phyloP scores from a whole-genome alignment of 108 stramenopile species.

The Nitzschia sp. region DNA sequence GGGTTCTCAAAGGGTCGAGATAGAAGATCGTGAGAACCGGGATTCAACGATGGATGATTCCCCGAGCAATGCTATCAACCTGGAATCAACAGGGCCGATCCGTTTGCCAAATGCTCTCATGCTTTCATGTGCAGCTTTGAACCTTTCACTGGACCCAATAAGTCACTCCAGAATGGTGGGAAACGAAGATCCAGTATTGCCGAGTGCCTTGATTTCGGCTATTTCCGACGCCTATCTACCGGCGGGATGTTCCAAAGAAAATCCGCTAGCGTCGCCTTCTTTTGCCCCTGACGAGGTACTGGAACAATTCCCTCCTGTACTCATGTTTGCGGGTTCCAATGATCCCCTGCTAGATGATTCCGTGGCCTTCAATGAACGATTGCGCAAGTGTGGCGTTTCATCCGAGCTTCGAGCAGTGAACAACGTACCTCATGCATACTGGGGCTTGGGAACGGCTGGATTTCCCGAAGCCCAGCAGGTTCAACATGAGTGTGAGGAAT shows the following conservation, averaged over 20 bases:
- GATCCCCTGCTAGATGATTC: constrained; percentile 89
- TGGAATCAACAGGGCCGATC: constrained; percentile 1
- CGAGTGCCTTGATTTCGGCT: constrained; percentile 64
- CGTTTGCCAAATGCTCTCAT: constrained; percentile 76
- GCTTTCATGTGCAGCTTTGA: constrained; percentile 77
- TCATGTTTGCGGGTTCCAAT: constrained; percentile 61
- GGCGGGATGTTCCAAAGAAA: constrained; percentile 39
- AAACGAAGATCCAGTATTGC: constrained; percentile 76
- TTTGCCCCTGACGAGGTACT: constrained; percentile 67
- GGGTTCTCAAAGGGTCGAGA: constrained; percentile 35
- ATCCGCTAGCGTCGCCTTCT: constrained; percentile 76
- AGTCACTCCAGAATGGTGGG: constrained; percentile 63
- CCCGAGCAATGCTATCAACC: neutral
- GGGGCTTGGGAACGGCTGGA: constrained; percentile 70
- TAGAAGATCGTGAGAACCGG: neutral
- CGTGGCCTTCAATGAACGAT: constrained; percentile 72
- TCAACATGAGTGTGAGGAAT: constrained; percentile 58
- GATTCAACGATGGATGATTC: neutral
- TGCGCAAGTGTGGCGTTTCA: constrained; percentile 64
- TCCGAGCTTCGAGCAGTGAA: constrained; percentile 61
- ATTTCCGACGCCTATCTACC: constrained; percentile 75
- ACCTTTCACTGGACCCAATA: constrained; percentile 60
- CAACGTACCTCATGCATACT: constrained; percentile 83
- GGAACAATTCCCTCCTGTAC: constrained; percentile 60
- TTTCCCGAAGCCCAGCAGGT: constrained; percentile 77